Percentiles rank a stretch among this genome's conserved stretches.
phyloP scores from a whole-genome alignment of 768 basidiomycete genomes.

The Boletus fagicola region DNA sequence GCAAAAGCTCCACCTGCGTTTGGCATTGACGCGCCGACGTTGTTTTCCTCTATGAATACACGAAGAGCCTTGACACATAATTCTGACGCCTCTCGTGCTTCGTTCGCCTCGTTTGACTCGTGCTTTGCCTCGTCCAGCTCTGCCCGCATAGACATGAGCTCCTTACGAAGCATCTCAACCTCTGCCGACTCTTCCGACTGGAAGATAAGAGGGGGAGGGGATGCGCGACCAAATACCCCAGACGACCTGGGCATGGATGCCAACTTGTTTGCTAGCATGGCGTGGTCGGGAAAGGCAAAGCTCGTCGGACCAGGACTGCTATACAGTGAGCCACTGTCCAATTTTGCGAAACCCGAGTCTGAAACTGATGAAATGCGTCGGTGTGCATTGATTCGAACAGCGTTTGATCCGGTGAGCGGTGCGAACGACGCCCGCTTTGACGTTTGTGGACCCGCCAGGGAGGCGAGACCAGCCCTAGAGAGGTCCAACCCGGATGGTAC shows the following conservation, averaged over 20 bases:
- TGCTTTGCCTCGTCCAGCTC: constrained; percentile 63
- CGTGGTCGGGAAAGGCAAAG: constrained; percentile 35
- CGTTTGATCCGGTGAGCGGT: constrained; percentile 59
- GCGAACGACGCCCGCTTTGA: constrained; percentile 75
- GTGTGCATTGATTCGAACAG: constrained; percentile 49
- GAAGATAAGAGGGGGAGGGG: constrained; percentile 42
- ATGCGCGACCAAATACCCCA: constrained; percentile 51
- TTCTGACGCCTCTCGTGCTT: constrained; percentile 86
- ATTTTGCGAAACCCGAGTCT: constrained; percentile 46
- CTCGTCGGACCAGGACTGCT: constrained; percentile 36
- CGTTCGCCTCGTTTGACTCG: constrained; percentile 73
- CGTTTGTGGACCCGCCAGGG: constrained; percentile 45
- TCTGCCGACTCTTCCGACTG: constrained; percentile 39
- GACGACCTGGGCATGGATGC: constrained; percentile 40
- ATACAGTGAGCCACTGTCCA: constrained; percentile 33
- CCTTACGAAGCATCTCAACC: constrained; percentile 56
- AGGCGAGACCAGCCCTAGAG: constrained; percentile 44
- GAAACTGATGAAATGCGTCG: constrained; percentile 75
- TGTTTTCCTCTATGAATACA: constrained; percentile 76
- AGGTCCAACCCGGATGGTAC: constrained; percentile 53
- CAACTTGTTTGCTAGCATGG: constrained; percentile 19
- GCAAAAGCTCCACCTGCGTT: constrained; percentile 15
- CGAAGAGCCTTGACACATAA: constrained; percentile 78
- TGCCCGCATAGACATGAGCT: constrained; percentile 52
- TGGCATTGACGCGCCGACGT: constrained; percentile 45